These are phyloP conservation scores for Grigorovia transvaalensis DNA, from an alignment of 805 yeast species.

Conservation along the genomic window DNA sequence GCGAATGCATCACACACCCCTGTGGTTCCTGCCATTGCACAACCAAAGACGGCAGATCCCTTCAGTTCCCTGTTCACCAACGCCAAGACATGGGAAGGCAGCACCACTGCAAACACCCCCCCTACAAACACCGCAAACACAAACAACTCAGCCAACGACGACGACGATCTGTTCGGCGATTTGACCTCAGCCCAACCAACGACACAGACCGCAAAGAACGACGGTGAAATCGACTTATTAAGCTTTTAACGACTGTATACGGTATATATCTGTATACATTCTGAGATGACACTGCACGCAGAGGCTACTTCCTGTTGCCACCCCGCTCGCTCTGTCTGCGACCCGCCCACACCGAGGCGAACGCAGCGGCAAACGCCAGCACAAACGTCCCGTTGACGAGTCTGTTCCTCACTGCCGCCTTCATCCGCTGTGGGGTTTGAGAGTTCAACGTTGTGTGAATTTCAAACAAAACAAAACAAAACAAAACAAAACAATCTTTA, in stretches of 20 bases:
- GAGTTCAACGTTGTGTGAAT: too few relatives aligned
- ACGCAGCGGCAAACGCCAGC: slow-evolving; percentile 54
- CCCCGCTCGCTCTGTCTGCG: not conserved
- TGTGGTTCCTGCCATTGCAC: slow-evolving; percentile 28
- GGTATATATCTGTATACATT: not conserved
- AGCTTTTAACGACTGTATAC: slow-evolving; percentile 17
- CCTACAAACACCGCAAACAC: not conserved
- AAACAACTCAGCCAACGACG: slow-evolving; percentile 1
- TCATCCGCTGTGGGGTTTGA: slow-evolving; percentile 23
- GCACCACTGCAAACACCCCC: slow-evolving; percentile 2
- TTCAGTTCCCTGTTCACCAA: slow-evolving; percentile 59
- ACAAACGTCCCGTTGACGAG: slow-evolving; percentile 45
- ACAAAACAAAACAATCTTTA: not conserved
- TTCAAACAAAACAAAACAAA: too few relatives aligned
- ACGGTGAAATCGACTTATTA: slow-evolving; percentile 23
- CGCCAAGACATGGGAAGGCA: slow-evolving; percentile 39
- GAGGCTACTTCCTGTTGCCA: not conserved
- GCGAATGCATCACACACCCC: not conserved
- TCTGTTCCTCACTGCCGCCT: slow-evolving; percentile 44
- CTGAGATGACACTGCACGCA: too few relatives aligned
- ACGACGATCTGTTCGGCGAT: slow-evolving; percentile 28
- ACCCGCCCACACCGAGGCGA: slow-evolving; percentile 28
- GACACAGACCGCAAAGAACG: slow-evolving; percentile 2
- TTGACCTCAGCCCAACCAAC: slow-evolving; percentile 16
- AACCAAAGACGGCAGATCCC: slow-evolving; percentile 47